phyloP scores from a whole-genome alignment of 2,329 filamentous ascomycete genomes.

The Monascus ruber region DNA sequence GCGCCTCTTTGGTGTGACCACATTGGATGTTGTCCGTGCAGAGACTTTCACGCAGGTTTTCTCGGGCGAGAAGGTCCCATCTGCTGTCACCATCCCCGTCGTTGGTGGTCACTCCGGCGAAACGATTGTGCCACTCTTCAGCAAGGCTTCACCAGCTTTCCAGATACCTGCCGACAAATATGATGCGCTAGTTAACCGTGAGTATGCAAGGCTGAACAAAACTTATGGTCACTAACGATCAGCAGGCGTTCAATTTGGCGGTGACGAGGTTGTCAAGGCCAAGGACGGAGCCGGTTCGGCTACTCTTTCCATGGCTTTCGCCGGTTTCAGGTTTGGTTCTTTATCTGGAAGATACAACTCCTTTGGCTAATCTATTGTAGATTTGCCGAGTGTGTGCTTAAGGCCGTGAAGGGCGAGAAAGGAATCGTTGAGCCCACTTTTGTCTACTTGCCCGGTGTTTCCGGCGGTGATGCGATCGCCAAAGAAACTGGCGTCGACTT shows the following conservation, averaged over 20 bases:
- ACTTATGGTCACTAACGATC: conserved; percentile 2
- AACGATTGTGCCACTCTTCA: conserved; percentile 96
- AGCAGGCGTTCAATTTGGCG: conserved; percentile 79
- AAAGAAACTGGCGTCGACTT: conserved; percentile 80
- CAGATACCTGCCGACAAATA: conserved; percentile 82
- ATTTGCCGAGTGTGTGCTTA: conserved; percentile 90
- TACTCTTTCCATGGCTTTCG: conserved; percentile 90
- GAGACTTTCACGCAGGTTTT: conserved; percentile 92
- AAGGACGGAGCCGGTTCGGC: conserved; percentile 87
- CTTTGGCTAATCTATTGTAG: conserved; percentile 33
- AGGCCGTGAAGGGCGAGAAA: conserved; percentile 78
- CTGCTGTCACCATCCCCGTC: conserved; percentile 77
- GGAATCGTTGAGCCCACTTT: conserved; percentile 90
- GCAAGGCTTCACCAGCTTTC: conserved; percentile 70
- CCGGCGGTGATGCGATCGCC: conserved; percentile 73
- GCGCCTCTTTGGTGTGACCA: conserved; percentile 96
- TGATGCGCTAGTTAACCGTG: conserved; percentile 76
- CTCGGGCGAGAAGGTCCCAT: conserved; percentile 67
- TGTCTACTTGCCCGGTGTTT: conserved; percentile 84
- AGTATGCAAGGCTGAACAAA: conserved; percentile 14
- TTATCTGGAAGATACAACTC: conserved; percentile 2
- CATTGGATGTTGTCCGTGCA: conserved; percentile 93
- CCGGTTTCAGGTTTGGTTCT: conserved; percentile 67
- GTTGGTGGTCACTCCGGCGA: conserved; percentile 95
- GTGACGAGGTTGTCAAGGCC: conserved; percentile 92